A percentile compares a stretch with the other conserved stretches of the same genome.
Conservation (phyloP, 306 rosid genomes). For the Astragalus membranaceus region DNA sequence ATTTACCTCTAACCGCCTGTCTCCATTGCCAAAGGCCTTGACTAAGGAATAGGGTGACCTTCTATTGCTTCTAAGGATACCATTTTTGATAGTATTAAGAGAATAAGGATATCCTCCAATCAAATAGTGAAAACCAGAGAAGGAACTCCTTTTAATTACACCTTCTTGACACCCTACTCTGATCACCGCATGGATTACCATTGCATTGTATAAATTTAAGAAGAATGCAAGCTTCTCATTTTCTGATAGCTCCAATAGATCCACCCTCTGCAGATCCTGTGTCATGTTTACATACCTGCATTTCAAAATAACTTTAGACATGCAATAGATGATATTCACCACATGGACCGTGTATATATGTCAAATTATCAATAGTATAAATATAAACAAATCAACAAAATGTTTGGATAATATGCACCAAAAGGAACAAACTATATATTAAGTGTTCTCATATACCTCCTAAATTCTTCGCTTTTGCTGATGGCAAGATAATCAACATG, state of each 20-base stretch:
- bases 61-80: slow-evolving; percentile 73
- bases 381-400: neutral
- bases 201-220: slow-evolving; percentile 83
- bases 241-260: slow-evolving; percentile 51
- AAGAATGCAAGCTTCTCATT: slow-evolving; percentile 75
- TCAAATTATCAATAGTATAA: too few species aligned
- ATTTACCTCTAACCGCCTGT: slow-evolving; percentile 67
- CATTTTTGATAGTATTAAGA: slow-evolving; percentile 56
- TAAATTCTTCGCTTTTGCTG: slow-evolving; percentile 85
- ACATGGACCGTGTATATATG: too few species aligned
- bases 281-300: slow-evolving; percentile 74
- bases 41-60: slow-evolving; percentile 76
- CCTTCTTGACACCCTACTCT: slow-evolving; percentile 67
- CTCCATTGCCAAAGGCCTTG: slow-evolving; percentile 61
- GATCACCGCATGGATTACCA: slow-evolving; percentile 75
- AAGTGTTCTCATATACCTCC: slow-evolving; percentile 49
- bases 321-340: too few species aligned
- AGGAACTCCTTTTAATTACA: slow-evolving; percentile 60
- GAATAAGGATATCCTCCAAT: slow-evolving; percentile 80
- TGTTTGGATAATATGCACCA: neutral
- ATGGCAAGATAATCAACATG: slow-evolving; percentile 66
- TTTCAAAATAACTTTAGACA: neutral
- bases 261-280: slow-evolving; percentile 69
- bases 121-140: slow-evolving; percentile 67
- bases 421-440: neutral